Evolutionary conservation across 83 land plant species (phyloP).

Genomic region (Picea engelmannii): DNA sequence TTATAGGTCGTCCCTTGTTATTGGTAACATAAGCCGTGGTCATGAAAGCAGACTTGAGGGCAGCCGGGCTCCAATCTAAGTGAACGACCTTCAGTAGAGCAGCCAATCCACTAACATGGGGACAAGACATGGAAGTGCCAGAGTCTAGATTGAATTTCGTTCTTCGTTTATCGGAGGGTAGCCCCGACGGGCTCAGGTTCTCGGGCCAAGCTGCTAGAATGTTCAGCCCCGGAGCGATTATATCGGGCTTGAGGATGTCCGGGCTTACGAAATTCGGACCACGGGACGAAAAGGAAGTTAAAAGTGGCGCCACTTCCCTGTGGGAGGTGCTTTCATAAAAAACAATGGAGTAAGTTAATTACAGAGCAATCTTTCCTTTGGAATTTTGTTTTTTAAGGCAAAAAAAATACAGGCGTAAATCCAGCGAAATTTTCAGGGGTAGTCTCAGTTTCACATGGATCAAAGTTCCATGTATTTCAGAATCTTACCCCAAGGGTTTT

Average conservation of each 20-base stretch:
- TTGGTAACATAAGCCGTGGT: constrained; percentile 34
- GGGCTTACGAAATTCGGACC: background rate
- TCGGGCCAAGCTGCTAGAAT: constrained; percentile 25
- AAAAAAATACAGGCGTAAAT: too few species aligned
- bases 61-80: constrained; percentile 52
- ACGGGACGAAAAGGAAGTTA: background rate
- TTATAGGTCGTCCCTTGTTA: constrained; percentile 5
- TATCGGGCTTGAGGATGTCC: background rate
- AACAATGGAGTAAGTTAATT: background rate
- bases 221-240: background rate
- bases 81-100: constrained; percentile 20
- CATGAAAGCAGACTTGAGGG: constrained; percentile 50
- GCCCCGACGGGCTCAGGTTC: constrained; percentile 13
- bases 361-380: too few species aligned
- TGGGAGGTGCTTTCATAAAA: constrained; percentile 35
- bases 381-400: too few species aligned
- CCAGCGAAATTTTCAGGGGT: too few species aligned
- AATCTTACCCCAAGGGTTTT: too few species aligned
- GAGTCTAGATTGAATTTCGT: constrained; percentile 7
- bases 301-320: background rate
- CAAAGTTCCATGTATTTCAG: too few species aligned
- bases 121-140: constrained; percentile 64
- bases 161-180: background rate
- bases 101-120: too few species aligned
- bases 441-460: too few species aligned